Evolutionary conservation across 768 basidiomycete genomes (phyloP), one percentile per base, ranked within the genome.

Genomic region (Mycena belliarum): DNA sequence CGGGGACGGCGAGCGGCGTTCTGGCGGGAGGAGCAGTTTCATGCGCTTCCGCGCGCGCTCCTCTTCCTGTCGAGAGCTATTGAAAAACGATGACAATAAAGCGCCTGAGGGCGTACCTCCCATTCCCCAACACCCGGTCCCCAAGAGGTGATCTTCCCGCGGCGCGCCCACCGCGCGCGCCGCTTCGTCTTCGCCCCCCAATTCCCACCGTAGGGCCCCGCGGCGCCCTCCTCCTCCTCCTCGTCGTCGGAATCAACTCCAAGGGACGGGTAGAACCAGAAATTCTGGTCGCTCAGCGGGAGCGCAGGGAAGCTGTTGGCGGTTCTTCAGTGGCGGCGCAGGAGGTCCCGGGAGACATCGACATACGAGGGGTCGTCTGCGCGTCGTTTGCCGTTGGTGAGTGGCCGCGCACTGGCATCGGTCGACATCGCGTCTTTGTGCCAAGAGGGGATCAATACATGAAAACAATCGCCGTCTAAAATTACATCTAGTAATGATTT

Each of bases 201-300:
- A 64, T 95, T 95, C 33, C 93, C 88, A 42, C 79, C 77, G 38
- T 79, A 72, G 29, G 79, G 76, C 52, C 77, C 71, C 49, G 72
- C 63, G 44, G 28, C 40, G 15, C 26, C 76, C 65, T 35, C 61
- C 53, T 18, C 76, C 65, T 35, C 61, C 53, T 82, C 74, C 59
- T 87, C 85, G 41, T 85, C 85, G 59, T 87, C 85, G 16, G 86
- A 85, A 55, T 82, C 81, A 66, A 86, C 80, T 25, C 87, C 88
- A 66, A 86, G 84, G n/a, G 87, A 84, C 2, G 91, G 91, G 66
- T 91, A 93, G 68, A 91, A 93, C 88, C 89, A 93, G 21, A 82
- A 79, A 65, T 90, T 88, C 57, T 81, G 82, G 72, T 93, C 91
- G 63, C 84, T 85, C 57, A 86, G 69, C 43, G 86, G 82, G 29